Conservation (phyloP, 23 red algal species). For the Gracilaria domingensis region DNA sequence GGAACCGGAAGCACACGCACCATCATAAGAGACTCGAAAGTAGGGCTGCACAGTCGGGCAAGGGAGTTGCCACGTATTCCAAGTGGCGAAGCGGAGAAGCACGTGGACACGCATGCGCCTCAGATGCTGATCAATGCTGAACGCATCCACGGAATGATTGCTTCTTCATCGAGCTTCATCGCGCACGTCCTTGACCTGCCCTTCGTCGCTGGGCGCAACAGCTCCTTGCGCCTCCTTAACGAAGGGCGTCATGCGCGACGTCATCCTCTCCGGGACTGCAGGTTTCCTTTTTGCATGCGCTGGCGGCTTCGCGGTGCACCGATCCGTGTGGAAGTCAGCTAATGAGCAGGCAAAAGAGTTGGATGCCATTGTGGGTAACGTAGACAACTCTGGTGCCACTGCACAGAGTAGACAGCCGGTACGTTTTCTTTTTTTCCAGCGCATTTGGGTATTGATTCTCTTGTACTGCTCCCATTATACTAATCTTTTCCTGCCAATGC, state of each 20-base stretch:
- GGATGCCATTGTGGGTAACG: slow-evolving; percentile 45
- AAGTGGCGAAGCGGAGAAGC: not conserved
- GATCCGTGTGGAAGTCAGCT: slow-evolving; percentile 61
- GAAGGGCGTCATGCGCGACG: slow-evolving; percentile 45
- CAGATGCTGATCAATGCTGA: no score
- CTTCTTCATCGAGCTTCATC: not conserved
- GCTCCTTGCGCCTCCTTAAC: not conserved
- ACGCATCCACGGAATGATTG: no score
- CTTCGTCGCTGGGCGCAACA: not conserved
- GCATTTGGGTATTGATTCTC: not conserved
- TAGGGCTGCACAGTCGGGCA: not conserved
- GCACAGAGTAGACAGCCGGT: slow-evolving; percentile 33
- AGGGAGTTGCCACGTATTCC: not conserved
- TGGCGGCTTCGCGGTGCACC: slow-evolving; percentile 52
- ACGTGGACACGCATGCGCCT: no score
- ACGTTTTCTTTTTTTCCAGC: slow-evolving; percentile 21
- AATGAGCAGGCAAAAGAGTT: slow-evolving; percentile 59
- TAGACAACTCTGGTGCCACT: not conserved
- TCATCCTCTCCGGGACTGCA: slow-evolving; percentile 56
- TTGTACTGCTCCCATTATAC: not conserved
- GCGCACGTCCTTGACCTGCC: no score
- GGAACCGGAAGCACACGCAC: not conserved
- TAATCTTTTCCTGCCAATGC: not conserved
- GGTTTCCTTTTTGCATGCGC: slow-evolving; percentile 59
- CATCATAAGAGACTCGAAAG: not conserved